Conservation (phyloP, 2,329 filamentous ascomycete species). For the Fusarium xylarioides region DNA sequence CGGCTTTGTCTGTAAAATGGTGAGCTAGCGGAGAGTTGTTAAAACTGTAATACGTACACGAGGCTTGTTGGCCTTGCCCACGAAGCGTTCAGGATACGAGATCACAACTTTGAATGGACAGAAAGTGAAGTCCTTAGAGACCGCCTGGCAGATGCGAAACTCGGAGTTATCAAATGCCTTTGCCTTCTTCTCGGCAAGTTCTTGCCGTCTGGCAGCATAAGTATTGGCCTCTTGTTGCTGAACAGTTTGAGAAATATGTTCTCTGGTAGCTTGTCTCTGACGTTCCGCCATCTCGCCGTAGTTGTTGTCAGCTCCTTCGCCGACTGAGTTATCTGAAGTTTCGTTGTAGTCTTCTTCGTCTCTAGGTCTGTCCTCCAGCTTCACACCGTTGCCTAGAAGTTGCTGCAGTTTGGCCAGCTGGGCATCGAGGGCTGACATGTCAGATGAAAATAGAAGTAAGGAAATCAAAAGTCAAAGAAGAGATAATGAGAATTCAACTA, state of each 20-base stretch:
- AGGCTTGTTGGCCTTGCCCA: constrained; percentile 61
- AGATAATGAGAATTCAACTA: neutral
- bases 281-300: constrained; percentile 3
- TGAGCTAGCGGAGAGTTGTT: constrained; percentile 19
- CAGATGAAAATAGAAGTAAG: neutral
- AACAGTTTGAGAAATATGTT: neutral
- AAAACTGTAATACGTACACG: constrained; percentile 49
- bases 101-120: constrained; percentile 63
- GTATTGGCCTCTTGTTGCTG: neutral
- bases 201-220: neutral
- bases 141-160: constrained; percentile 40
- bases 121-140: constrained; percentile 49
- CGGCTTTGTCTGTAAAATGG: constrained; percentile 47
- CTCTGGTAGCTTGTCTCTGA: neutral
- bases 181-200: constrained; percentile 6
- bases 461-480: neutral
- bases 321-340: neutral
- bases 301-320: neutral
- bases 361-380: constrained; percentile 17
- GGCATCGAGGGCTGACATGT: constrained; percentile 31
- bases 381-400: constrained; percentile 34
- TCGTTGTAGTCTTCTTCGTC: neutral
- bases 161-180: constrained; percentile 36
- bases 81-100: constrained; percentile 68
- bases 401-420: constrained; percentile 37